Conservation (phyloP, 371 early-diverging fungal genomes). For the Mucor racemosus region DNA sequence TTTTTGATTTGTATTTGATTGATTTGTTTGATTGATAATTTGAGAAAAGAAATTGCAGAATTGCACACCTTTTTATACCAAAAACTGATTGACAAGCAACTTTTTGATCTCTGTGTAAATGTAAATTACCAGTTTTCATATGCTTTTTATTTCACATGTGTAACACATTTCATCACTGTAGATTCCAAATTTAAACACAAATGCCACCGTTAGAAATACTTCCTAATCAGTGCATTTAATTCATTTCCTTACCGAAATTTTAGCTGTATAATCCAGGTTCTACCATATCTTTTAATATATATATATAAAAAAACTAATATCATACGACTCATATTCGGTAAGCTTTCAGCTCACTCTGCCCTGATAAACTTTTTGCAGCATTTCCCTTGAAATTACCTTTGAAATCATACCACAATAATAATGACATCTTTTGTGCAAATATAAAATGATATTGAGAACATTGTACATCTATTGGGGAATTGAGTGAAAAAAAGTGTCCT, state of each 20-base stretch:
- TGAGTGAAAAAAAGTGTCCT: neutral
- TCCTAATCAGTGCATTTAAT: neutral
- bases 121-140: neutral
- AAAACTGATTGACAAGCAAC: neutral
- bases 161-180: neutral
- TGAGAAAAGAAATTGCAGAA: neutral
- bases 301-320: neutral
- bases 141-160: slow-evolving; percentile 1
- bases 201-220: neutral
- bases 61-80: neutral
- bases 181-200: neutral
- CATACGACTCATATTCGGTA: neutral
- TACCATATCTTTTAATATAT: neutral
- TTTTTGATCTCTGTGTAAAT: neutral
- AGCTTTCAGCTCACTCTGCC: neutral
- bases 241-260: neutral
- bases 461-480: neutral
- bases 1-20: neutral
- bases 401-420: neutral
- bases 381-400: neutral
- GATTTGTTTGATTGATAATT: neutral
- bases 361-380: neutral
- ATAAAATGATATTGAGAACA: neutral
- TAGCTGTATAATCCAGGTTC: neutral
- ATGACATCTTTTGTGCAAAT: neutral